Evolutionary conservation across 176 grass and related monocot species (phyloP).

Genomic region (barley (Hordeum vulgare)): MorexV3_pseudomolecules_assembly NC_058522.1:513046181-513046680

Average conservation of each 20-base stretch:
- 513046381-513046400: slow-evolving; percentile 1
- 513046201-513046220: neutral
- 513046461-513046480: neutral
- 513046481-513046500: neutral
- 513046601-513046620: neutral
- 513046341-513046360: neutral
- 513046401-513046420: neutral
- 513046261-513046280: neutral
- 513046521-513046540: neutral
- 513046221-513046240: neutral
- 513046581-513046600: neutral
- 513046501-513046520: neutral
- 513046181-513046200: neutral
- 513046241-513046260: neutral
- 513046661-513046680: neutral
- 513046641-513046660: neutral
- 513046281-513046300: neutral
- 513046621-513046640: neutral
- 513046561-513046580: neutral
- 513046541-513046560: neutral
- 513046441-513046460: neutral
- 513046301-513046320: neutral
- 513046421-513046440: neutral
- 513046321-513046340: neutral
- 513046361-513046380: neutral